Evolutionary conservation across 768 basidiomycete genomes (phyloP), one percentile per base, ranked within the genome.

Genomic region (Phaeotremella fagi): DNA sequence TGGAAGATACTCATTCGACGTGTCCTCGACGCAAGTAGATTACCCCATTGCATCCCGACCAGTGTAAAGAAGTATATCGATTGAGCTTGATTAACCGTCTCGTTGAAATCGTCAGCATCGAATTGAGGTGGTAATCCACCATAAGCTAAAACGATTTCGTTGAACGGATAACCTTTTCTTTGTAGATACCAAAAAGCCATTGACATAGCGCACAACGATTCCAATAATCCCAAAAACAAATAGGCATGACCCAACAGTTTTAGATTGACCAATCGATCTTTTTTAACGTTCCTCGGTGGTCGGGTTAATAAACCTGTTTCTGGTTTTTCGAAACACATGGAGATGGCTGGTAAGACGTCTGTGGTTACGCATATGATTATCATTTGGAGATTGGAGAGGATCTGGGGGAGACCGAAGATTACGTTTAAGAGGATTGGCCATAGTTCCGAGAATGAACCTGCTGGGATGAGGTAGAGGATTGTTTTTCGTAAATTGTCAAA

Each of bases 21-120:
- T 7, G 81, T 80, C 20, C 83, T 79, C 0, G 81, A 80, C 0
- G 82, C 75, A 18, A 84, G 75, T 6, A 84, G 75, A 59, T 82
- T 83, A 25, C 80, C 81, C 78, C 79, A 82, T 71, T 84, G 83
- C 80, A 82, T 82, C 48, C 82, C 73, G 31, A 82, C 77, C 4
- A 82, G 71, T 16, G 79, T 68, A 63, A 71, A 71, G 55, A 68
- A 71, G 63, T 72, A 72, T 23, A 83, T 75, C 28, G 77, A 79
- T 66, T 83, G 82, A 4, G 82, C 81, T 24, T 75, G 66, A 57
- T 76, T 75, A 64, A 78, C 75, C 5, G 66, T 61, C 45, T 73
- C 68, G 33, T 47, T 51, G 36, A 59, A 61, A 2, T 42, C 55
- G 16, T 77, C 65, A 26, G 79, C 77, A 22, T 75, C 61, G 45